phyloP scores from a whole-genome alignment of 805 yeast genomes.

The Saturnispora galanensis region DNA sequence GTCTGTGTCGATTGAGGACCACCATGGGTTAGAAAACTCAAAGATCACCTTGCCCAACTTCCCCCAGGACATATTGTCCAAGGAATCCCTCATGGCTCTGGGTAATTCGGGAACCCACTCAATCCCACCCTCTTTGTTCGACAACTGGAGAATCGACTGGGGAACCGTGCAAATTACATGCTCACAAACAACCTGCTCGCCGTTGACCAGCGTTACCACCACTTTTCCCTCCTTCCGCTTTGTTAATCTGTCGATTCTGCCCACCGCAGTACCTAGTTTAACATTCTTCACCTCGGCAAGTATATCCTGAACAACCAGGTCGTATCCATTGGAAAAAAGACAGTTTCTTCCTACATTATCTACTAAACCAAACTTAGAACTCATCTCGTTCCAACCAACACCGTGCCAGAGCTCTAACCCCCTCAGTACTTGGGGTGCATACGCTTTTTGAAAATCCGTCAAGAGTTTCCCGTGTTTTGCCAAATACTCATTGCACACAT shows the following conservation, averaged over 20 bases:
- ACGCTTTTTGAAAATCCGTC: constrained; percentile 39
- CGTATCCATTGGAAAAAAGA: constrained; percentile 54
- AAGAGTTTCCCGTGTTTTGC: constrained; percentile 36
- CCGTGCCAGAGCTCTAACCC: constrained; percentile 76
- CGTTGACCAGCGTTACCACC: constrained; percentile 27
- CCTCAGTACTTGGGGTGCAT: constrained; percentile 44
- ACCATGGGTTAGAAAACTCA: constrained; percentile 54
- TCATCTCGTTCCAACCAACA: constrained; percentile 51
- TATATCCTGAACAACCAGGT: constrained; percentile 38
- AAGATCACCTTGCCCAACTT: constrained; percentile 64
- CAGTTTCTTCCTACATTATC: constrained; percentile 75
- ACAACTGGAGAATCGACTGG: constrained; percentile 51
- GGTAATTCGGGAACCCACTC: constrained; percentile 51
- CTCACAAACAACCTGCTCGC: constrained; percentile 32
- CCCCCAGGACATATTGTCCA: constrained; percentile 48
- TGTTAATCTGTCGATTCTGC: constrained; percentile 25
- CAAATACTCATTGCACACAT: constrained; percentile 35
- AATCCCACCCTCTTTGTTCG: constrained; percentile 34
- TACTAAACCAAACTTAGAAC: constrained; percentile 60
- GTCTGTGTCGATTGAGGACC: constrained; percentile 44
- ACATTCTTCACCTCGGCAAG: constrained; percentile 33
- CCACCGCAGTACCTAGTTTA: constrained; percentile 33
- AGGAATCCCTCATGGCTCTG: constrained; percentile 29
- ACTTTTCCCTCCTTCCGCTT: constrained; percentile 9
- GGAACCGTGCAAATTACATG: constrained; percentile 70